Evolutionary conservation across 805 yeast genomes (phyloP).

Genomic region (Starmerella sp.): DNA sequence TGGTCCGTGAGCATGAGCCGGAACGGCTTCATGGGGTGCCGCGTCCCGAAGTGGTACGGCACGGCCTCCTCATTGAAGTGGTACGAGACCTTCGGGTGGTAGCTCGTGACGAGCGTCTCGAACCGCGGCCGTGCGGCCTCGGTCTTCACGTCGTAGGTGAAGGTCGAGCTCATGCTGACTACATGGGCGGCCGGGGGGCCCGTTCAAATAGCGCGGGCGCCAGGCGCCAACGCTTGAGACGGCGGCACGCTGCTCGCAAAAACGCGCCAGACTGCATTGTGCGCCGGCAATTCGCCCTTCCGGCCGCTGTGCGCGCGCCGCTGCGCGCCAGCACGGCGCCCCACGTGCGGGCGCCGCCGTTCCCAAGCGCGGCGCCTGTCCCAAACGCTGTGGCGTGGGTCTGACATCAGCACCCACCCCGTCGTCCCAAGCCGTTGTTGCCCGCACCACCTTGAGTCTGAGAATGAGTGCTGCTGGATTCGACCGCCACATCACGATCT

Average conservation of each 20-base stretch:
- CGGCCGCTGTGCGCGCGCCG: neutral
- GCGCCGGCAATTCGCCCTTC: neutral
- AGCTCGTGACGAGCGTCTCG: constrained; percentile 21
- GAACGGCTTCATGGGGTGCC: constrained; percentile 98
- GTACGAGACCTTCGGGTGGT: constrained; percentile 50
- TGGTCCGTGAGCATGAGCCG: constrained; percentile 89
- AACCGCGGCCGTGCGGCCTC: constrained; percentile 36
- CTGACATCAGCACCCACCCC: neutral
- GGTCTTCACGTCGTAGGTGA: constrained; percentile 35
- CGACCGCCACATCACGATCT: constrained; percentile 96
- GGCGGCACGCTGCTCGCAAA: no score
- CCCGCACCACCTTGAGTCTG: neutral
- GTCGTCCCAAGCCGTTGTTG: neutral
- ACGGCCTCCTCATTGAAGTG: constrained; percentile 77
- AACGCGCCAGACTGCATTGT: neutral
- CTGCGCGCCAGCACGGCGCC: neutral
- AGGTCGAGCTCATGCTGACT: constrained; percentile 12
- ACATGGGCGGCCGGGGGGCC: neutral
- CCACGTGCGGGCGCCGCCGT: neutral
- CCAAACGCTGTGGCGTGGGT: neutral
- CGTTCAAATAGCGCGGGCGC: neutral
- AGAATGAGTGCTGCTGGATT: constrained; percentile 62
- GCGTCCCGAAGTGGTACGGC: constrained; percentile 78
- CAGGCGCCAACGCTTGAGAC: neutral
- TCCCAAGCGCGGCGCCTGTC: neutral